Percentiles rank a stretch among this genome's conserved stretches.
phyloP scores from a whole-genome alignment of 1,284 basidiomycete genomes.

The Apiotrichum sp. region DNA sequence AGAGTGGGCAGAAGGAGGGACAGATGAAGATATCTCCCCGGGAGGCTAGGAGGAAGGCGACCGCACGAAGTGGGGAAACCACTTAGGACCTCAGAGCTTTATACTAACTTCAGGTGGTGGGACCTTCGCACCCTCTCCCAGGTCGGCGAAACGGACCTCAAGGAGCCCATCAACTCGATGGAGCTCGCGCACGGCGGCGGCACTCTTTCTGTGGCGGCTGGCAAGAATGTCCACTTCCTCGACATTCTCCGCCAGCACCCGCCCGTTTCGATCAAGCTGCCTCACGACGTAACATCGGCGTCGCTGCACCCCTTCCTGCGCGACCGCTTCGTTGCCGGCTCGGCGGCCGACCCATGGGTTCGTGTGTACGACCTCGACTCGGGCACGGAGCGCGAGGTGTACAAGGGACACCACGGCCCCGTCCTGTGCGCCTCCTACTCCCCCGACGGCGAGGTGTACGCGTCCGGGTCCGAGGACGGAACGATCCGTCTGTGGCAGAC shows the following conservation, averaged over 20 bases:
- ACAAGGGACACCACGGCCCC: constrained; percentile 97
- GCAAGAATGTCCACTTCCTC: constrained; percentile 80
- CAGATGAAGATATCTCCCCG: too few relatives aligned
- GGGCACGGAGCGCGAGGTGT: constrained; percentile 82
- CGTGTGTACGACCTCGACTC: constrained; percentile 77
- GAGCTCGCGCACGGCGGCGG: constrained; percentile 79
- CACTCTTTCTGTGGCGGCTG: constrained; percentile 81
- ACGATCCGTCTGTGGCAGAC: constrained; percentile 97
- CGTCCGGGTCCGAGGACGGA: constrained; percentile 73
- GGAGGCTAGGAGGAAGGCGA: too few relatives aligned
- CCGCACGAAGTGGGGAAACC: too few relatives aligned
- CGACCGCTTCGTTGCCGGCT: constrained; percentile 91
- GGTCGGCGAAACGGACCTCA: constrained; percentile 65
- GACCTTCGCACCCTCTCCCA: constrained; percentile 73
- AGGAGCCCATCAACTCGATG: constrained; percentile 84
- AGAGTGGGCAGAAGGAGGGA: not conserved
- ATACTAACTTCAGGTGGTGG: constrained; percentile 71
- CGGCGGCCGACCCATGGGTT: constrained; percentile 88
- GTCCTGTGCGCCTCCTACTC: constrained; percentile 90
- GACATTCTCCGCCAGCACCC: constrained; percentile 53
- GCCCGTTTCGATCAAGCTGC: constrained; percentile 52
- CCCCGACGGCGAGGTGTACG: constrained; percentile 97
- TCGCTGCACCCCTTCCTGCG: constrained; percentile 83
- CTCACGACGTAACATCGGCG: constrained; percentile 81
- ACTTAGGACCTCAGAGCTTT: too few relatives aligned